Conservation (phyloP, 2,329 filamentous ascomycete genomes). For the Cercospora canescens region DNA sequence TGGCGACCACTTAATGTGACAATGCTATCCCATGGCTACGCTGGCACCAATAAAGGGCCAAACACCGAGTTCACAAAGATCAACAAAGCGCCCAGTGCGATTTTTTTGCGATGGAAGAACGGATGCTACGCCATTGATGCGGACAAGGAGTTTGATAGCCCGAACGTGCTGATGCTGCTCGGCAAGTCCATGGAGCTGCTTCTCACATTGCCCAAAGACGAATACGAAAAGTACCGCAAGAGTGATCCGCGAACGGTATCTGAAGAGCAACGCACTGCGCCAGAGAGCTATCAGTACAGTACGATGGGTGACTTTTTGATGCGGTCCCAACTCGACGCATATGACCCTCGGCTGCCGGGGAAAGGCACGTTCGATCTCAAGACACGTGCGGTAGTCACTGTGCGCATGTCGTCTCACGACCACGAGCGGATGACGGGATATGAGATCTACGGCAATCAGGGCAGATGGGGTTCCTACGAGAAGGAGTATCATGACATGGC, state of each 20-base stretch:
- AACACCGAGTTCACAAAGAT: slow-evolving; percentile 70
- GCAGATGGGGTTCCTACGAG: slow-evolving; percentile 88
- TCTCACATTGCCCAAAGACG: slow-evolving; percentile 75
- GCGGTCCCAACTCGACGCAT: slow-evolving; percentile 90
- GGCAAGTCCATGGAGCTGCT: slow-evolving; percentile 97
- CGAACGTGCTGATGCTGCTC: slow-evolving; percentile 85
- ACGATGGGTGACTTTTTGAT: slow-evolving; percentile 85
- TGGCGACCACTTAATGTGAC: slow-evolving; percentile 73
- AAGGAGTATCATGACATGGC: slow-evolving; percentile 98
- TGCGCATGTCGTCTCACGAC: slow-evolving; percentile 79
- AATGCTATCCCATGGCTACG: slow-evolving; percentile 68
- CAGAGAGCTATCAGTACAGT: slow-evolving; percentile 85
- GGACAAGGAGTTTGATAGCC: slow-evolving; percentile 85
- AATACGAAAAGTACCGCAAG: slow-evolving; percentile 82
- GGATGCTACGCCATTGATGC: slow-evolving; percentile 93
- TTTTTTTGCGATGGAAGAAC: slow-evolving; percentile 79
- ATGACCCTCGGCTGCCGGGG: slow-evolving; percentile 82
- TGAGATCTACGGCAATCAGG: slow-evolving; percentile 74
- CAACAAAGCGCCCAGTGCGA: slow-evolving; percentile 70
- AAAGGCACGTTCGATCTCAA: slow-evolving; percentile 96
- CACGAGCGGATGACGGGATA: slow-evolving; percentile 80
- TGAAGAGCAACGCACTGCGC: slow-evolving; percentile 68
- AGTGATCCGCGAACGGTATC: slow-evolving; percentile 67
- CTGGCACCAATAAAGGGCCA: slow-evolving; percentile 44
- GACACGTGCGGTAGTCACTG: slow-evolving; percentile 85